phyloP scores from a whole-genome alignment of 2,329 filamentous ascomycete genomes.

The Talaromyces sp. region DNA sequence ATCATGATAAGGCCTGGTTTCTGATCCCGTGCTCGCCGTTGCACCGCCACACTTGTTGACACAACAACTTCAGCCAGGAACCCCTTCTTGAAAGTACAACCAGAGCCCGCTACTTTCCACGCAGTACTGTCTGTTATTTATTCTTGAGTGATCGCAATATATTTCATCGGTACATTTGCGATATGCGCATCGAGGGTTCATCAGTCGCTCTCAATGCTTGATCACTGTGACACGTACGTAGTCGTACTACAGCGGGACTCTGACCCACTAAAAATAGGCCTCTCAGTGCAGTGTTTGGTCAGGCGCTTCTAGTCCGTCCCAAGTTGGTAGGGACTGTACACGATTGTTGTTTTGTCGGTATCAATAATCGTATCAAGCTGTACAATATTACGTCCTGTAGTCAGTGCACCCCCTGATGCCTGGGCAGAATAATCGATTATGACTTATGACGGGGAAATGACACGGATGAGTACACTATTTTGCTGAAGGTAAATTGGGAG shows the following conservation, averaged over 20 bases:
- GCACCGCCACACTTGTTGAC: constrained; percentile 12
- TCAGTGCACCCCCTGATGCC: neutral
- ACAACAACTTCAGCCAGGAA: neutral
- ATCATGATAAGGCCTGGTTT: constrained; percentile 13
- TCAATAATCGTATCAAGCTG: constrained; percentile 1
- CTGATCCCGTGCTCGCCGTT: constrained; percentile 3
- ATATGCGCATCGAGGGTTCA: neutral
- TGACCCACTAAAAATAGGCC: constrained; percentile 4
- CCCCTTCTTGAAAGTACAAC: constrained; percentile 5
- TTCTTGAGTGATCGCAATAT: neutral
- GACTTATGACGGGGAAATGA: neutral
- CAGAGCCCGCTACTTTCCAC: neutral
- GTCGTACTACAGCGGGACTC: constrained; percentile 12
- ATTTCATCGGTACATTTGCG: neutral
- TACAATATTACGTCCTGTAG: neutral
- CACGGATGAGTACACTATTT: neutral
- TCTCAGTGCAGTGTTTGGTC: neutral
- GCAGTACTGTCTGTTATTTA: neutral
- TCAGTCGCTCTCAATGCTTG: neutral
- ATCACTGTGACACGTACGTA: constrained; percentile 11
- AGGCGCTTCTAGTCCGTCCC: neutral
- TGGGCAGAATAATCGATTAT: neutral
- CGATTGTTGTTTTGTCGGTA: neutral
- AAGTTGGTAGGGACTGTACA: neutral
- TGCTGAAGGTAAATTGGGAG: neutral